Conservation (phyloP, 1,139 yeast genomes). For the Debaryomyces udenii region DNA sequence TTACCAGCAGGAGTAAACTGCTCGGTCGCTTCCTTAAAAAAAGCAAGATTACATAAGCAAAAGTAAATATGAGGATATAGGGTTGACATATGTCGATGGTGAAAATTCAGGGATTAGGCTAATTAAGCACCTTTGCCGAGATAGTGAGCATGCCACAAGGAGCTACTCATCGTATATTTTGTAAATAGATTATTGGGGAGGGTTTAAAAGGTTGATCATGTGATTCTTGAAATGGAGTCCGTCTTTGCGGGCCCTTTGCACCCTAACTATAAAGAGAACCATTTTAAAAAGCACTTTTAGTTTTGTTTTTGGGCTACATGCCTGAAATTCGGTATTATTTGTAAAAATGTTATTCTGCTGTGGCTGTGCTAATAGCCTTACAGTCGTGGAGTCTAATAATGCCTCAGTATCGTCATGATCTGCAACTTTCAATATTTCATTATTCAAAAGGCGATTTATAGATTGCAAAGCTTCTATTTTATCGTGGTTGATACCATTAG, state of each 20-base stretch:
- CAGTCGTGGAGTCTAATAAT: conserved; percentile 10
- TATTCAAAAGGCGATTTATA: conserved; percentile 7
- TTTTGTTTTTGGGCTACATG: conserved; percentile 5
- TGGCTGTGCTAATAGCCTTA: neutral
- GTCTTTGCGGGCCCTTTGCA: conserved; percentile 4
- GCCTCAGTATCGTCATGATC: conserved; percentile 8
- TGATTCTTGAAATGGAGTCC: conserved; percentile 4
- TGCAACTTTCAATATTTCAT: neutral
- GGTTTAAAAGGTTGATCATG: conserved; percentile 2
- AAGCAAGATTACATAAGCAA: too few species aligned
- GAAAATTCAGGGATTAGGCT: too few species aligned
- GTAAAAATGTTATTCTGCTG: conserved; percentile 3
- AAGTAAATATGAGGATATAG: too few species aligned
- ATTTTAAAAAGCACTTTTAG: conserved; percentile 3
- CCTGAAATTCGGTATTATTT: conserved; percentile 1
- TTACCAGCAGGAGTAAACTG: too few species aligned
- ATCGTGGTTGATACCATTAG: conserved; percentile 3
- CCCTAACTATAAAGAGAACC: conserved; percentile 4
- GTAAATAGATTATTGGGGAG: neutral
- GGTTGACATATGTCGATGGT: too few species aligned
- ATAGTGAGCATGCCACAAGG: too few species aligned
- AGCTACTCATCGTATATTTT: neutral
- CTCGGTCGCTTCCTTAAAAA: too few species aligned
- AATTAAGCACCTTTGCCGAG: too few species aligned
- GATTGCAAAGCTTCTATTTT: conserved; percentile 9